Conservation (phyloP, 495 filamentous ascomycete species). For the Podospora pseudopauciseta region DNA sequence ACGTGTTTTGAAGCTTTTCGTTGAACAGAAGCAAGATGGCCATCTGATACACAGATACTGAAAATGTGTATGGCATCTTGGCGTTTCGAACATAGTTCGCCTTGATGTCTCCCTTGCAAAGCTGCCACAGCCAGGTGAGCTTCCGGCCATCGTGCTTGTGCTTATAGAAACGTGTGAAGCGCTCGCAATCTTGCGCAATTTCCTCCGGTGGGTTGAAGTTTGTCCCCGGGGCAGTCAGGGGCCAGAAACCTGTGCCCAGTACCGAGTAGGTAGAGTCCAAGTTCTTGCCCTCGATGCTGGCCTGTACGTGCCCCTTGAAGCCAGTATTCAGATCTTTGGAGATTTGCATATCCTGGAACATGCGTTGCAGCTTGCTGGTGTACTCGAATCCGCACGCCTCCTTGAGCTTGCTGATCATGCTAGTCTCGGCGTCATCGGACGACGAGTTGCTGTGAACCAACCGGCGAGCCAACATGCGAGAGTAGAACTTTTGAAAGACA, state of each 20-base stretch:
- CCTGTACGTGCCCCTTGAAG: slow-evolving; percentile 63
- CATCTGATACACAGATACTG: slow-evolving; percentile 97
- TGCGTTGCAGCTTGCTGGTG: slow-evolving; percentile 97
- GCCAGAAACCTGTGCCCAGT: slow-evolving; percentile 97
- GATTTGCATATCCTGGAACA: slow-evolving; percentile 99
- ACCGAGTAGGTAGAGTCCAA: slow-evolving; percentile 81
- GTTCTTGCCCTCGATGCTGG: slow-evolving; percentile 35
- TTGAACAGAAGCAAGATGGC: slow-evolving; percentile 96
- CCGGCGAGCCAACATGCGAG: slow-evolving; percentile 90
- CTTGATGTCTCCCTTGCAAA: slow-evolving; percentile 96
- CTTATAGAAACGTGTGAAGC: slow-evolving; percentile 87
- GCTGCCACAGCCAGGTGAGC: slow-evolving; percentile 95
- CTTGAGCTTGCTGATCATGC: slow-evolving; percentile 99
- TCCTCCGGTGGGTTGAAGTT: slow-evolving; percentile 80
- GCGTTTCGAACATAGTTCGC: slow-evolving; percentile 83
- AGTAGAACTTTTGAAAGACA: slow-evolving; percentile 99
- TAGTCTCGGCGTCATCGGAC: slow-evolving; percentile 95
- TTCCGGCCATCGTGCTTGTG: slow-evolving; percentile 95
- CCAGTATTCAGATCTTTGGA: slow-evolving; percentile 91
- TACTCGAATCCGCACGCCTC: slow-evolving; percentile 99
- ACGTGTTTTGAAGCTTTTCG: slow-evolving; percentile 75
- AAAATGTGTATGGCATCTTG: slow-evolving; percentile 94
- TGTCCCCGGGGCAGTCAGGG: slow-evolving; percentile 77
- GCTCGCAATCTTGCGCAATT: slow-evolving; percentile 80
- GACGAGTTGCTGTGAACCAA: slow-evolving; percentile 91